These are phyloP conservation scores for Podaxis sp. DNA, from an alignment of 768 basidiomycete genomes.

Conservation along the genomic window DNA sequence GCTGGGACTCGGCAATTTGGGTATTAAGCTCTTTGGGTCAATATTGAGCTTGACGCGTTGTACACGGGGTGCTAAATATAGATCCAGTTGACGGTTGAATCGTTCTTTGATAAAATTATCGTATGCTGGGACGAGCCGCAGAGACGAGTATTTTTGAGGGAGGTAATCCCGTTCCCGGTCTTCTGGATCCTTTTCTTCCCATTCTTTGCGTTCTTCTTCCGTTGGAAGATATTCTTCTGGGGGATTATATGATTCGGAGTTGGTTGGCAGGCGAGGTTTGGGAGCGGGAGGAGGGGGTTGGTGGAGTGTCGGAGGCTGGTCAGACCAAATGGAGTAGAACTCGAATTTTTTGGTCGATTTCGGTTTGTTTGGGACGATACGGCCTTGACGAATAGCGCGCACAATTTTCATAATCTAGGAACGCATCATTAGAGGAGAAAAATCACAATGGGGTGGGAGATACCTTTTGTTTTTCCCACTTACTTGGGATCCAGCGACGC, in stretches of 20 bases:
- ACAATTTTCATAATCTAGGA: constrained; percentile 97
- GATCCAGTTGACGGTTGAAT: constrained; percentile 89
- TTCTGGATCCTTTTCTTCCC: constrained; percentile 80
- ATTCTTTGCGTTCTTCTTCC: constrained; percentile 73
- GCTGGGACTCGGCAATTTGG: constrained; percentile 88
- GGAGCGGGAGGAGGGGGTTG: constrained; percentile 91
- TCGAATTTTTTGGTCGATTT: constrained; percentile 59
- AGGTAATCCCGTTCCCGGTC: constrained; percentile 89
- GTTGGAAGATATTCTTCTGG: constrained; percentile 94
- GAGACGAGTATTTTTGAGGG: constrained; percentile 77
- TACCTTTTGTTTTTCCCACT: constrained; percentile 99
- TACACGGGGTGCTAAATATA: constrained; percentile 93
- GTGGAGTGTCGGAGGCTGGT: constrained; percentile 62
- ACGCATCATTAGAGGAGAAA: background rate
- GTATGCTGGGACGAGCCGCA: constrained; percentile 92
- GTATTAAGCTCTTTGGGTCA: constrained; percentile 86
- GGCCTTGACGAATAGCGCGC: constrained; percentile 93
- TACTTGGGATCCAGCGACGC: constrained; percentile 93
- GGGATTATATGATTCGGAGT: constrained; percentile 98
- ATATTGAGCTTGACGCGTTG: constrained; percentile 85
- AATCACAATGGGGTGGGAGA: background rate
- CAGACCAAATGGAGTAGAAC: constrained; percentile 87
- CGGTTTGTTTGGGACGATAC: constrained; percentile 88
- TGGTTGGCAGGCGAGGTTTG: constrained; percentile 81
- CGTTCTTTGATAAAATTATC: constrained; percentile 89